Evolutionary conservation across 192 early-diverging fungal species (phyloP), one percentile per base, ranked within the genome.

Genomic region (Lobosporangium transversale): DNA sequence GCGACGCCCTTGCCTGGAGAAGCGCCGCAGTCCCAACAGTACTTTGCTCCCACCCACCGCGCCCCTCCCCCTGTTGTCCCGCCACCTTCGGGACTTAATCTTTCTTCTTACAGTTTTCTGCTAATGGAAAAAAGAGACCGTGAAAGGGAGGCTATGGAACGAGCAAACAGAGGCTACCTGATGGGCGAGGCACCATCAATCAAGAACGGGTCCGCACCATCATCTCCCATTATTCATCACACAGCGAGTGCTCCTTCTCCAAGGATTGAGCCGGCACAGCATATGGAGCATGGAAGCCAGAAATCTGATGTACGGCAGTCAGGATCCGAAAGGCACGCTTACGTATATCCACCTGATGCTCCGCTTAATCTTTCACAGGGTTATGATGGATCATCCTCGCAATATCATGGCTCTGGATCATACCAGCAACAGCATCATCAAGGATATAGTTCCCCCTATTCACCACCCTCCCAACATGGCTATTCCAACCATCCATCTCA

Each of bases 111-210:
- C 37, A 66, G 73, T 40, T 76, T 76, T 33, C 29, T 76, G 45
- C 23, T 76, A 18, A 76, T 76, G 73, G 73, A 76, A 53, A 76
- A 76, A 53, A 33, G 73, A 24, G 73, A 76, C 33, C 73, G 73
- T 31, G 73, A 76, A 21, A 66, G 73, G 35, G 73, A 76, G 29
- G 73, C 73, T 5, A 62, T 66, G 53, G 73, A 76, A 21, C 43
- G 65, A 29, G 73, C 73, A 12, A 76, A 76, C 21, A 47, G 59
- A 50, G 63, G 63, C 2, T 76, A 61, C 23, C 17, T 76, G 15
- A 63, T 49, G 43, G 51, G 58, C 8, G 73, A 67, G n/a, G 45
- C 40, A 1, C 27, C 62, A 27, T 40, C 58, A 0, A 31, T 29
- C 24, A 61, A 30, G 43, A 51, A 36, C 37, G 57, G 66, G 47